Percentiles rank a stretch among this genome's conserved stretches.
phyloP scores from a whole-genome alignment of 2,329 filamentous ascomycete genomes.

The Acephala macrosclerotiorum region DNA sequence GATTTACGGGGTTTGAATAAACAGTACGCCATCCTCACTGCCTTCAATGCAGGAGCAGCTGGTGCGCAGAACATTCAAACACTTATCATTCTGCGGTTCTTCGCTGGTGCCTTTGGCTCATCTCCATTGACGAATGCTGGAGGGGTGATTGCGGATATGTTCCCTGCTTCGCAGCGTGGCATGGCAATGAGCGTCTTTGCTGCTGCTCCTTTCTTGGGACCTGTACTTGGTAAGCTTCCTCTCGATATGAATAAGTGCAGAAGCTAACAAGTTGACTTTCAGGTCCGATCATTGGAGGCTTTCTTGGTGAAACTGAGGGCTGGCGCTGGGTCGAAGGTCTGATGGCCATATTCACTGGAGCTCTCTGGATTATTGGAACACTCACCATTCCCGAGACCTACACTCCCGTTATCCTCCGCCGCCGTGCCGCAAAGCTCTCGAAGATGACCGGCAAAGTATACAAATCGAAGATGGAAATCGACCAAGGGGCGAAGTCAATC shows the following conservation, averaged over 20 bases:
- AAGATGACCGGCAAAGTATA: constrained; percentile 63
- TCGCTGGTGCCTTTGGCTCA: constrained; percentile 68
- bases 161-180: constrained; percentile 58
- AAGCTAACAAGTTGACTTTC: background rate
- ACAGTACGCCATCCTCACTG: constrained; percentile 57
- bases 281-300: constrained; percentile 73
- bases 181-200: constrained; percentile 69
- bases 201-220: constrained; percentile 71
- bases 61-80: constrained; percentile 64
- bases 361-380: constrained; percentile 62
- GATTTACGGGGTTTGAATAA: too few species aligned
- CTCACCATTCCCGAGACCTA: constrained; percentile 67
- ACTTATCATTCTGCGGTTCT: constrained; percentile 72
- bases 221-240: constrained; percentile 51
- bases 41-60: constrained; percentile 67
- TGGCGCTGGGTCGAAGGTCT: constrained; percentile 76
- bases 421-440: constrained; percentile 58
- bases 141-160: constrained; percentile 68
- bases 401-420: constrained; percentile 61
- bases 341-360: constrained; percentile 67
- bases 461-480: constrained; percentile 58
- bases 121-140: constrained; percentile 68
- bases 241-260: background rate
- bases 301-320: constrained; percentile 67
- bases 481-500: constrained; percentile 48